These are phyloP conservation scores for Themeda triandra DNA, from an alignment of 176 grass and related monocot species.

Conservation along the genomic window DNA sequence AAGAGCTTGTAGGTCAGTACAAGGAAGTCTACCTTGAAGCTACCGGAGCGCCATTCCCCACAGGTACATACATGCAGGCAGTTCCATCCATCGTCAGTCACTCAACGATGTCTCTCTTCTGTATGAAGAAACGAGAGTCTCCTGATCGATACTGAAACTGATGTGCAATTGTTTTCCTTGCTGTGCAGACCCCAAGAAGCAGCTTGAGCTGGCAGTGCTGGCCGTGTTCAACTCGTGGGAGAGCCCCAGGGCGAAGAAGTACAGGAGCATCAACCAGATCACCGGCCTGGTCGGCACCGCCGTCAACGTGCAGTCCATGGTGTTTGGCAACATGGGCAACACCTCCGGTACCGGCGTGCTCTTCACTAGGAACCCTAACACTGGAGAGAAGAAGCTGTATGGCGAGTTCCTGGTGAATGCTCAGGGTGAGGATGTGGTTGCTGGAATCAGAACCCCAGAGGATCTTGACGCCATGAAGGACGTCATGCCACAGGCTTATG, in stretches of 20 bases:
- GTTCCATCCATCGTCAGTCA: not conserved
- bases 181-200: constrained; percentile 69
- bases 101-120: no score
- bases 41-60: constrained; percentile 82
- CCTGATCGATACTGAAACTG: no score
- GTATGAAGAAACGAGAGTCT: no score
- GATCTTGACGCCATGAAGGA: constrained; percentile 79
- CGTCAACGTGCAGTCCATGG: constrained; percentile 96
- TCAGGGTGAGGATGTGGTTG: constrained; percentile 98
- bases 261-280: constrained; percentile 92
- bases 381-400: constrained; percentile 95
- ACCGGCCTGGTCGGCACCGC: constrained; percentile 79
- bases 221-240: constrained; percentile 97
- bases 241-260: constrained; percentile 84
- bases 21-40: constrained; percentile 78
- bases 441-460: constrained; percentile 92
- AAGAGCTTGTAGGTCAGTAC: constrained; percentile 75
- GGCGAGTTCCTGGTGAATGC: constrained; percentile 95
- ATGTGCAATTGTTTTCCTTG: not conserved
- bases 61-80: constrained; percentile 36
- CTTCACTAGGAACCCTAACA: constrained; percentile 93
- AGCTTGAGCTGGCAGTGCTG: constrained; percentile 62
- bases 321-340: constrained; percentile 98
- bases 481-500: constrained; percentile 66
- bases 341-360: constrained; percentile 95